A percentile compares a stretch with the other conserved stretches of the same genome.
Conservation (phyloP, 441 rosid genomes). For the Arabidopsis lyrata region DNA sequence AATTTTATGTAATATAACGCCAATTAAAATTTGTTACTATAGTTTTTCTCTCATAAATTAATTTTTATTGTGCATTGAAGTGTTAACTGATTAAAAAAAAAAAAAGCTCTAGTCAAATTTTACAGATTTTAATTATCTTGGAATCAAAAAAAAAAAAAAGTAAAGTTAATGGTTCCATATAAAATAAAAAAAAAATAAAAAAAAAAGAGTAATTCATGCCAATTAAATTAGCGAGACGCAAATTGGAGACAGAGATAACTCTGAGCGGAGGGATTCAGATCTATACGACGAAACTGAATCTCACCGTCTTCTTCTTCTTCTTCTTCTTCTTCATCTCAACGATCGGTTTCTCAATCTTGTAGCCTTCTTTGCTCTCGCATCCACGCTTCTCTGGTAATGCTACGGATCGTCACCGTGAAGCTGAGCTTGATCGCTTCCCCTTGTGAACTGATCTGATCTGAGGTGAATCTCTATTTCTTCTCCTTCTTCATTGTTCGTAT, state of each 20-base stretch:
- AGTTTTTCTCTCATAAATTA: background rate
- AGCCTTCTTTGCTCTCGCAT: background rate
- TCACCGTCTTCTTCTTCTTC: slow-evolving; percentile 32
- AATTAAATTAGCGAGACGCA: slow-evolving; percentile 25
- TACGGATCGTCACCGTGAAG: slow-evolving; percentile 27
- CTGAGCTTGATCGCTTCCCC: slow-evolving; percentile 29
- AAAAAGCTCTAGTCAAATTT: background rate
- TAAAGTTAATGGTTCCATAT: background rate
- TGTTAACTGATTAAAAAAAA: background rate
- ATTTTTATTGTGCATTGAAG: background rate
- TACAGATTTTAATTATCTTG: background rate
- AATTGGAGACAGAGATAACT: slow-evolving; percentile 26
- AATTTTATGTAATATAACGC: background rate
- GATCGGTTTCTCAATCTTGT: slow-evolving; percentile 18
- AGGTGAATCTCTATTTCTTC: slow-evolving; percentile 47
- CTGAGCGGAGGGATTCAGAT: slow-evolving; percentile 39
- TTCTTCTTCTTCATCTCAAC: background rate
- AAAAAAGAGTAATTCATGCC: slow-evolving; percentile 6
- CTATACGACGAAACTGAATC: slow-evolving; percentile 41
- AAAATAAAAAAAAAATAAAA: background rate
- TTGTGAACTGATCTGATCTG: slow-evolving; percentile 52
- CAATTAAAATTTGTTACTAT: background rate
- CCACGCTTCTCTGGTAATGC: slow-evolving; percentile 32
- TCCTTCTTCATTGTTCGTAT: background rate
- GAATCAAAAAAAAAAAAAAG: background rate